Base-by-base conservation (phyloP, 1,284 basidiomycete genomes). In the Pseudomicrostroma phylloplanum region DNA sequence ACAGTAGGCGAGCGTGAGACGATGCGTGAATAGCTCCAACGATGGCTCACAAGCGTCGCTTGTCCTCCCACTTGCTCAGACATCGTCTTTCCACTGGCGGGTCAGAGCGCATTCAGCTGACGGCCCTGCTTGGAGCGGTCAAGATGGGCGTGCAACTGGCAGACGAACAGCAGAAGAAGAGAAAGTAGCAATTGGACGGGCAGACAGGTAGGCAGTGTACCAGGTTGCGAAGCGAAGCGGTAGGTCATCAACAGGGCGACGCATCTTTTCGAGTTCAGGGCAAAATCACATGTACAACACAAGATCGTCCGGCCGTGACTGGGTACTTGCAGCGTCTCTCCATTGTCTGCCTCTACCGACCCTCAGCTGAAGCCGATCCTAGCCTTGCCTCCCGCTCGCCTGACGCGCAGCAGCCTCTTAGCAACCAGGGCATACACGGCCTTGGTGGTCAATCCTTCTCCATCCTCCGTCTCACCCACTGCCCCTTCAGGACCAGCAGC, bases 41-140 rank as follows among this genome's bases (percentile, higher is more conserved):
- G 48, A 51, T 21, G 48, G 3, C 42, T 36, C 4, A 36, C 30
- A 36, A 36, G 30, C 9, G 30, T 11, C 30, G 40, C 11, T 30
- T 17, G 17, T 13, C 4, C 46, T 7, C 13, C 46, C 36, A 36
- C 48, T 12, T 21, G 56, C 62, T 42, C 9, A 36, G 30, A 36
- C 88, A 97, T 79, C 87, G 96, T 56, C 82, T 98, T 15, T 92
- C 92, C 0, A 89, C 92, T 0, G 94, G 96, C 2, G 92, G 89
- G 1, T 93, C 83, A 66, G 96, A 99, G 80, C 96, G 92, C 75
- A 87, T 99, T 62, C 96, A 98, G 77, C 80, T 98, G 61, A 91
- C 91, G 1, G 92, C 92, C 0, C 80, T 99, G 65, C 82, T 98
- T 1, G 93, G 90, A 1, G 89, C 90, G 9, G 94, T 97, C 83